These are phyloP conservation scores for Endotrypanum monterogeii DNA, from an alignment of 208 protist species.

Conservation along the genomic window DNA sequence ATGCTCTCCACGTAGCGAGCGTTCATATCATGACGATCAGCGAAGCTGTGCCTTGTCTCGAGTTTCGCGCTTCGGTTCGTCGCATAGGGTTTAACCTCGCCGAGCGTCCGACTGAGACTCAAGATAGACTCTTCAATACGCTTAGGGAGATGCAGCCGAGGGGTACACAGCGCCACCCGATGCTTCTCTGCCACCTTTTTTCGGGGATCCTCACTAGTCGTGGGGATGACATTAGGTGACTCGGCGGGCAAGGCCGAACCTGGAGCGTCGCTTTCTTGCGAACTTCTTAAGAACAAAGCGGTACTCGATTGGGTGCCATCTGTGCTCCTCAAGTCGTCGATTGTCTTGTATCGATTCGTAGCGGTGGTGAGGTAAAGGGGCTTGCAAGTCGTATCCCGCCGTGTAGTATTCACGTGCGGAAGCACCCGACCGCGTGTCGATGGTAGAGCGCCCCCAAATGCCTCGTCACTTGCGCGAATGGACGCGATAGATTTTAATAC, in stretches of 20 bases:
- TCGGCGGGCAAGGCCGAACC: background rate
- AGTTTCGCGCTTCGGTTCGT: slow-evolving; percentile 17
- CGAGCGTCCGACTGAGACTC: slow-evolving; percentile 31
- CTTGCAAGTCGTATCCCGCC: slow-evolving; percentile 4
- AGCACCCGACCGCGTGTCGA: background rate
- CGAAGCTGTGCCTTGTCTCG: background rate
- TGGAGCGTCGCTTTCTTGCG: background rate
- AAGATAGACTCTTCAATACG: slow-evolving; percentile 11
- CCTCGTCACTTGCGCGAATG: slow-evolving; percentile 24
- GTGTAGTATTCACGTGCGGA: background rate
- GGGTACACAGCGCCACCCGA: slow-evolving; percentile 7
- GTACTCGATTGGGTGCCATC: background rate
- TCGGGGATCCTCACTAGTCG: slow-evolving; percentile 29
- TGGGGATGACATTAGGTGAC: background rate
- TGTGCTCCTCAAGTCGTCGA: slow-evolving; percentile 8
- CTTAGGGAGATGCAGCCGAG: slow-evolving; percentile 11
- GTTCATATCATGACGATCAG: slow-evolving; percentile 27
- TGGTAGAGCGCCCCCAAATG: background rate
- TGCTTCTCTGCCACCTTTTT: slow-evolving; percentile 25
- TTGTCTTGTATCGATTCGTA: slow-evolving; percentile 13
- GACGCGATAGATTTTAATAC: slow-evolving; percentile 22
- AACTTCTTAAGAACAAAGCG: background rate
- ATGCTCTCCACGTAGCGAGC: slow-evolving; percentile 41
- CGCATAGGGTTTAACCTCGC: slow-evolving; percentile 52
- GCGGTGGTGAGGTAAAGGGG: slow-evolving; percentile 9